Base-by-base conservation (phyloP, 1,139 yeast genomes). In the Yamadazyma sp. region DNA sequence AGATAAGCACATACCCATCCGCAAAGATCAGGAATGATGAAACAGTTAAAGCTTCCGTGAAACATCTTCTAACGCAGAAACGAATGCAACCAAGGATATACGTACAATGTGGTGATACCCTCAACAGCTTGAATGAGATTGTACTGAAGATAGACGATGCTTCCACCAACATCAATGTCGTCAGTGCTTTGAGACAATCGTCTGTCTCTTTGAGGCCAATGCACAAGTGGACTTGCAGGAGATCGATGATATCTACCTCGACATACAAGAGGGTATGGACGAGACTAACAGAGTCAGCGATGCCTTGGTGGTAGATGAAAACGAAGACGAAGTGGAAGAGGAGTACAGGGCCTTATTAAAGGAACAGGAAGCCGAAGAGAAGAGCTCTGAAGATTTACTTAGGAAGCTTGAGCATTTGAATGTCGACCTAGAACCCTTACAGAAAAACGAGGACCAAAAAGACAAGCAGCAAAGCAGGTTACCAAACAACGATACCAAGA, bases 81-180 rank as follows among this genome's bases (percentile, higher is more conserved):
- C 40, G 44, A 37, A 20, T 18, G 10, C 44, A 46, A 31, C 31
- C 55, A 16, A 56, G 54, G 16, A 62, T 75, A 0, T 54, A 70
- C 25, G 51, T 54, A 2, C 60, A 58, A 17, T 60, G 71, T 4
- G 45, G 61, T 1, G 45, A 46, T 3, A 56, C 72, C 2, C 56
- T 61, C n/a, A 56, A 54, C 28, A 75, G 75, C 38, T 52, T 79
- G 18, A 55, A 54, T 14, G 52, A 61, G 2, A 58, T 78, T 0
- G 50, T 75, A 26, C 50, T 55, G 31, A 75, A 75, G 46, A 68
- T 79, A 32, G 70, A 77, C 47, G 73, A 75, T 40, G 73, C 81
- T 1, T 60, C 66, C 11, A 60, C 73, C 2, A 78, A 77, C 46
- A 54, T 61, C 4, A 55, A 62, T 14, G 48, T 76, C 4, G 54